Evolutionary conservation across 2,329 filamentous ascomycete species (phyloP).

Genomic region (Fusarium scirpi): DNA sequence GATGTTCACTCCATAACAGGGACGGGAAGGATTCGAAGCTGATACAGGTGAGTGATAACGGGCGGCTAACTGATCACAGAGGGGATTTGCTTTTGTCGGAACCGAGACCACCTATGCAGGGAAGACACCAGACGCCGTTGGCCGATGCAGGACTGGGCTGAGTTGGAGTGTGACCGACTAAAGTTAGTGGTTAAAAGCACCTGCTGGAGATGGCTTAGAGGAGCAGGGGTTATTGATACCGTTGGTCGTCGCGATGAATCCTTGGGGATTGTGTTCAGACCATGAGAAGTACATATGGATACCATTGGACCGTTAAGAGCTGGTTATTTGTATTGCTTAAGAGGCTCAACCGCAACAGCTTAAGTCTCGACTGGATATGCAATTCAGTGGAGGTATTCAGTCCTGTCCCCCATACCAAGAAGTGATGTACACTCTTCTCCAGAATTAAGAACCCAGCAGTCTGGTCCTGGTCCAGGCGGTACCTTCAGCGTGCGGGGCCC

Average conservation of each 20-base stretch:
- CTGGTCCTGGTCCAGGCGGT: conserved; percentile 18
- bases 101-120: conserved; percentile 19
- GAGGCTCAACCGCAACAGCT: neutral
- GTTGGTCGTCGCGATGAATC: conserved; percentile 12
- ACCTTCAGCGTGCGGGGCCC: conserved; percentile 30
- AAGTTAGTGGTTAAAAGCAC: conserved; percentile 33
- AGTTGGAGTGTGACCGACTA: conserved; percentile 27
- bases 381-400: neutral
- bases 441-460: conserved; percentile 23
- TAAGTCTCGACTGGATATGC: neutral
- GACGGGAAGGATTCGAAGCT: conserved; percentile 1
- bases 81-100: conserved; percentile 15
- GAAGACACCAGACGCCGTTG: conserved; percentile 16
- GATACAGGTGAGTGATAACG: conserved; percentile 6
- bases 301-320: conserved; percentile 5
- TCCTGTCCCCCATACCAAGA: neutral
- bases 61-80: conserved; percentile 1
- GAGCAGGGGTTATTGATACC: conserved; percentile 24
- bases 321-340: neutral
- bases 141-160: conserved; percentile 10
- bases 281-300: neutral
- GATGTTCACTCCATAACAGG: conserved; percentile 6
- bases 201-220: conserved; percentile 37
- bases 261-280: conserved; percentile 3
- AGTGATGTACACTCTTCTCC: neutral